These are phyloP conservation scores for Phytophthora agathidicida DNA, from an alignment of 352 stramenopile genomes.

Conservation along the genomic window DNA sequence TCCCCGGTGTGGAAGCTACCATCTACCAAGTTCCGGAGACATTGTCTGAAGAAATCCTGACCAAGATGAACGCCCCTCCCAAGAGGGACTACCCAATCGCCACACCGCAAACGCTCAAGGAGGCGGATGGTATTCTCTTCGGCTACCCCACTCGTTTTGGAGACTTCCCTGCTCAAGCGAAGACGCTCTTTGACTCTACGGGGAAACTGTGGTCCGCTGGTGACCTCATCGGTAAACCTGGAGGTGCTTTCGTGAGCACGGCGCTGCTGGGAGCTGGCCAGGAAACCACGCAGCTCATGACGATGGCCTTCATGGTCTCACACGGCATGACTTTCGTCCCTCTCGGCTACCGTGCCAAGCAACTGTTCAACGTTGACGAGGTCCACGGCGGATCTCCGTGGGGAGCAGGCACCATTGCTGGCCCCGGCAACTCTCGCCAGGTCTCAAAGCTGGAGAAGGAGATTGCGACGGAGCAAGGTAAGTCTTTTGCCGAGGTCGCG, in stretches of 20 bases:
- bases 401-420: conserved; percentile 10
- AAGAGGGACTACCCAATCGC: conserved; percentile 14
- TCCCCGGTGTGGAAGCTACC: conserved; percentile 6
- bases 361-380: conserved; percentile 15
- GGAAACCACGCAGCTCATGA: conserved; percentile 8
- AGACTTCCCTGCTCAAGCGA: conserved; percentile 12
- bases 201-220: conserved; percentile 5
- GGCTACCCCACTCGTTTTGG: conserved; percentile 14
- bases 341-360: conserved; percentile 15
- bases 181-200: conserved; percentile 13
- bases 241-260: conserved; percentile 17
- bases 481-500: conserved; percentile 11
- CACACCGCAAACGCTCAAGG: conserved; percentile 11
- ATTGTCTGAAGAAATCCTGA: conserved; percentile 14
- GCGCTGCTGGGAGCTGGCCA: conserved; percentile 9
- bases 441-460: conserved; percentile 13
- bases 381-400: conserved; percentile 18
- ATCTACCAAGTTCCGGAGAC: conserved; percentile 19
- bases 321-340: conserved; percentile 20
- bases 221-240: conserved; percentile 11
- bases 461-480: conserved; percentile 8
- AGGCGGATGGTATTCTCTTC: conserved; percentile 21
- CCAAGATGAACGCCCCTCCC: conserved; percentile 14
- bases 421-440: conserved; percentile 8
- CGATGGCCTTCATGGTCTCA: conserved; percentile 16